Evolutionary conservation across 805 yeast species (phyloP).

Genomic region (Cyberlindnera japonica): DNA sequence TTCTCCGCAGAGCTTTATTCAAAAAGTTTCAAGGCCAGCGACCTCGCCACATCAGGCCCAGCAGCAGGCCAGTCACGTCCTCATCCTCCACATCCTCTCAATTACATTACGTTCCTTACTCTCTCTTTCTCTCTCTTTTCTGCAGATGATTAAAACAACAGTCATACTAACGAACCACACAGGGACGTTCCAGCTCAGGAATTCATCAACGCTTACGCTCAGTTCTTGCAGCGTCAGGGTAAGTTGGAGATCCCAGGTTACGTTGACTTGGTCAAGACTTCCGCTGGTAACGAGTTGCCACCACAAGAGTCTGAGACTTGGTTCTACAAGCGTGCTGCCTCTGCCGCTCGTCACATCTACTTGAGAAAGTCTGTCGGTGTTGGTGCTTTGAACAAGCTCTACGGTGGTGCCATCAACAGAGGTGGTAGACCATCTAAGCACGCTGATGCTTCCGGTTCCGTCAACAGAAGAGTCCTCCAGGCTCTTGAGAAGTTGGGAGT

Average conservation of each 20-base stretch:
- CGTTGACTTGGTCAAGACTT: constrained; percentile 99
- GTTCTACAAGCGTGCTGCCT: constrained; percentile 99
- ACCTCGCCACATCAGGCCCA: too few species aligned
- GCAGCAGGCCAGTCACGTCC: too few species aligned
- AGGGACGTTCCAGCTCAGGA: constrained; percentile 99
- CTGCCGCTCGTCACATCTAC: constrained; percentile 99
- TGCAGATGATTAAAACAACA: background rate
- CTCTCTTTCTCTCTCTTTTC: background rate
- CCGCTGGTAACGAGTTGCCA: constrained; percentile 98
- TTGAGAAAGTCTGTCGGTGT: constrained; percentile 99
- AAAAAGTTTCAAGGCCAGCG: too few species aligned
- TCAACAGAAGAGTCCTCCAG: constrained; percentile 98
- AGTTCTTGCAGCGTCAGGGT: constrained; percentile 99
- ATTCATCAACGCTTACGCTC: constrained; percentile 99
- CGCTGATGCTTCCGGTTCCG: constrained; percentile 98
- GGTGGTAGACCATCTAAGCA: constrained; percentile 98
- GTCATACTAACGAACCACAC: constrained; percentile 27
- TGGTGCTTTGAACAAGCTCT: constrained; percentile 97
- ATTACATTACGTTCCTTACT: background rate
- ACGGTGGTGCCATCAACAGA: constrained; percentile 99
- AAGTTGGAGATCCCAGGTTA: constrained; percentile 99
- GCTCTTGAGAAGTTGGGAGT: constrained; percentile 98
- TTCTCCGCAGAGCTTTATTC: too few species aligned
- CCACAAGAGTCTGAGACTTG: constrained; percentile 99
- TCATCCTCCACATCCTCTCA: background rate